Base-by-base conservation (phyloP, 345 rosid species). In the Pugionium dolabratum region DNA sequence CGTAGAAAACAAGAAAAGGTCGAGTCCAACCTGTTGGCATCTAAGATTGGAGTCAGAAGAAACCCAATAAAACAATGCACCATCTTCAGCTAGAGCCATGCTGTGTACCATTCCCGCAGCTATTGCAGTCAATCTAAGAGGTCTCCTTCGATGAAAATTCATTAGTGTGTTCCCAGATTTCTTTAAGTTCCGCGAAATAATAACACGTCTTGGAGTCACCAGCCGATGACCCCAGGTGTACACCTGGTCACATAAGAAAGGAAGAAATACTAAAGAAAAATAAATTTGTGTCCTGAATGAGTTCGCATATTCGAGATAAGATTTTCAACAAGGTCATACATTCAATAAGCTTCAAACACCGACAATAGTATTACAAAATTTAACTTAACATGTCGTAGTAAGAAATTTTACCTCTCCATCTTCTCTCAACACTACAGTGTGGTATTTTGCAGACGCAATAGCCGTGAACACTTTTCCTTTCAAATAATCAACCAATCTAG, bases 211-310 rank as follows among this genome's bases (percentile, higher is more conserved):
- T 45, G 99, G 97, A 26, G 97, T 85, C 76, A 94, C 99, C 61
- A 88, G 79, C 62, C 96, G 86, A 82, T 94, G 97, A 70, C 97
- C 97, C 99, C 99, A 94, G 32, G 97, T 88, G 69, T 76, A 84
- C 27, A 86, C 95, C 99, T 94, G 84, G 43, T 49, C 59, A 72
- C 75, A 67, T 11, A 75, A 32, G 30, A 62, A 54, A 67, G 57
- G 78, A 28, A 53, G 45, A 54, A 54, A 54, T 57, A 61, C 66
- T 59, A 66, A 52, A 68, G 58, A 54, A 67, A 39, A 34, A 46
- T 59, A 51, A 67, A 60, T 57, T 27, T 33, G 44, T 78, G 56
- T 63, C 45, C 46, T 35, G 7, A 42, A 40, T 55, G 8, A 54
- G 26, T 27, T 34, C 9, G 49, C 59, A 69, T 40, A 30, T 26